Evolutionary conservation across 345 rosid genomes (phyloP).

Genomic region (Citrus reticulata): DNA sequence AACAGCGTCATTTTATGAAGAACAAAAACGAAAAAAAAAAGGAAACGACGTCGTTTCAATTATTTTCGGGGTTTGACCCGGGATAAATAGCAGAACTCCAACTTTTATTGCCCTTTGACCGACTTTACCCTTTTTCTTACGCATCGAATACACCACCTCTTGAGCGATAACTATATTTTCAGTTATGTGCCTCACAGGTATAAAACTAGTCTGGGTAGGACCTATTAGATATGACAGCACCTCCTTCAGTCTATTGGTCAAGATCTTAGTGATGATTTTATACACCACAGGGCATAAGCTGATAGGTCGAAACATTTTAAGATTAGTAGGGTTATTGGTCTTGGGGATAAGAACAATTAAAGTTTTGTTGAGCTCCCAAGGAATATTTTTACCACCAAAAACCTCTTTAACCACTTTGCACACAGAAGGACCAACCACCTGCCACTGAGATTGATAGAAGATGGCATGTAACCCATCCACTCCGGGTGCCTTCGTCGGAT

Average conservation of each 20-base stretch:
- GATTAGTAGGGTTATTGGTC: background rate
- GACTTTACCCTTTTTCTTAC: background rate
- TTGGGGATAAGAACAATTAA: background rate
- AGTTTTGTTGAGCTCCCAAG: background rate
- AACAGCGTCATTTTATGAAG: too few relatives aligned
- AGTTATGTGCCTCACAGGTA: too few relatives aligned
- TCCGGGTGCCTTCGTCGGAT: background rate
- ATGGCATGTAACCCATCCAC: background rate
- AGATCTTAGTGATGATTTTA: background rate
- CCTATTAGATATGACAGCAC: background rate
- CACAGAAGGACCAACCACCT: background rate
- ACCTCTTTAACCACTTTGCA: background rate
- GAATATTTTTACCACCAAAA: background rate
- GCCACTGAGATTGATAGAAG: background rate
- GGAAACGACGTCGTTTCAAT: too few relatives aligned
- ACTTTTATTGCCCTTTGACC: background rate
- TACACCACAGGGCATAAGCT: too few relatives aligned
- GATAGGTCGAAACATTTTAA: background rate
- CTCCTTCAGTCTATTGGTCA: background rate
- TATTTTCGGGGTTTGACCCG: too few relatives aligned
- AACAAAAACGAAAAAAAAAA: too few relatives aligned
- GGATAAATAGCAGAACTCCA: too few relatives aligned
- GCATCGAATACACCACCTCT: too few relatives aligned
- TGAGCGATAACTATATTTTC: background rate
- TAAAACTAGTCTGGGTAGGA: background rate